Evolutionary conservation across 148 eudicot genomes (phyloP).

Genomic region (Rheum nobile): DNA sequence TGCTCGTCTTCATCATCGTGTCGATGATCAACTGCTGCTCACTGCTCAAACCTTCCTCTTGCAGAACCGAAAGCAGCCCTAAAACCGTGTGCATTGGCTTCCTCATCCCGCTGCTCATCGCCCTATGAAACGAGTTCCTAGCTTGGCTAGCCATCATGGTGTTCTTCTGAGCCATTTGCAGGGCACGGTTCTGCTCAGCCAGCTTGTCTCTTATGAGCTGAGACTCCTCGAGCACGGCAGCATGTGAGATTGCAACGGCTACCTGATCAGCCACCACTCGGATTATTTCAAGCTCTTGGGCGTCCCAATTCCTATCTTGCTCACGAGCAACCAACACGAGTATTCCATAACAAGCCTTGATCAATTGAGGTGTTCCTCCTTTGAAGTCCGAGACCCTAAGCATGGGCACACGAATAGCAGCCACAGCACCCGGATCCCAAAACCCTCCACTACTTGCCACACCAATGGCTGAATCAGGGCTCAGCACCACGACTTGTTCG

Average conservation of each 20-base stretch:
- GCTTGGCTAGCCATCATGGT: slow-evolving; percentile 11
- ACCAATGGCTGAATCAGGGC: neutral
- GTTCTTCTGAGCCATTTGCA: slow-evolving; percentile 4
- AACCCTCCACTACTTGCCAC: neutral
- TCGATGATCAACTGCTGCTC: slow-evolving; percentile 77
- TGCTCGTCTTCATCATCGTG: slow-evolving; percentile 66
- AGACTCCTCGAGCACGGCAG: slow-evolving; percentile 6
- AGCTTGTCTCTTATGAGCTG: slow-evolving; percentile 8
- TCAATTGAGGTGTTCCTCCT: neutral
- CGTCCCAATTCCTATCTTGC: neutral
- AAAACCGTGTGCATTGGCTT: slow-evolving; percentile 83
- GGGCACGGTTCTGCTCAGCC: slow-evolving; percentile 4
- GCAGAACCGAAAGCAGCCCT: slow-evolving; percentile 7
- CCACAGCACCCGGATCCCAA: neutral
- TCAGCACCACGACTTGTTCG: neutral
- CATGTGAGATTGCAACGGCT: slow-evolving; percentile 13
- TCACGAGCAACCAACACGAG: neutral
- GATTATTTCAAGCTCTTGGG: slow-evolving; percentile 10
- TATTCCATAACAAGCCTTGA: neutral
- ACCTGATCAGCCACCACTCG: slow-evolving; percentile 12
- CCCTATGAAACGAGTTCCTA: slow-evolving; percentile 58
- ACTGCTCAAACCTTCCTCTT: slow-evolving; percentile 9
- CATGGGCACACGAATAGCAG: slow-evolving; percentile 1
- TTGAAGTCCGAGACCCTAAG: neutral
- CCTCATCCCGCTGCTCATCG: slow-evolving; percentile 93